A percentile compares a stretch with the other conserved stretches of the same genome.
These are phyloP conservation scores for Eustoma russellianum DNA, from an alignment of 257 asterid species.

Conservation along the genomic window DNA sequence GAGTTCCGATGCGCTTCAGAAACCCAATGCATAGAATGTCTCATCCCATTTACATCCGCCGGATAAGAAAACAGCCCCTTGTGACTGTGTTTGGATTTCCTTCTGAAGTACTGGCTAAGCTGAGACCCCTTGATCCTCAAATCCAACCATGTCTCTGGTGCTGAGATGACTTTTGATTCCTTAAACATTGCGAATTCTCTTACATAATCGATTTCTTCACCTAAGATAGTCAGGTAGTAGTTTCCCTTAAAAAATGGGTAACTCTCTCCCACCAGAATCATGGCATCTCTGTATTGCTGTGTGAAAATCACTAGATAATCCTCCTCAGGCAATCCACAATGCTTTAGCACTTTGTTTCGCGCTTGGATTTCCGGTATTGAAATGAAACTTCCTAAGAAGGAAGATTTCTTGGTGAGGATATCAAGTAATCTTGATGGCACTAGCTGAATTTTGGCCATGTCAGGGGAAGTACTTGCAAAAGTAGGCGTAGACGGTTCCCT, in stretches of 20 bases:
- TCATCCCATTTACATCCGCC: conserved; percentile 28
- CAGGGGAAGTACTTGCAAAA: conserved; percentile 37
- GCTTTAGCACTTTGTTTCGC: conserved; percentile 44
- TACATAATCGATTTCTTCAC: conserved; percentile 38
- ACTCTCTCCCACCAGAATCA: conserved; percentile 67
- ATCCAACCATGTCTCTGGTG: conserved; percentile 70
- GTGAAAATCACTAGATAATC: conserved; percentile 52
- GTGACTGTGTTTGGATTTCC: conserved; percentile 54
- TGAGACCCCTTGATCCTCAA: conserved; percentile 86
- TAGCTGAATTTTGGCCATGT: conserved; percentile 36
- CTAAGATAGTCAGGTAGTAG: conserved; percentile 47
- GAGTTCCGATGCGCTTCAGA: conserved; percentile 71
- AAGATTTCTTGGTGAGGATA: conserved; percentile 37
- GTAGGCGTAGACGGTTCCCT: conserved; percentile 27
- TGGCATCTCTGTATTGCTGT: conserved; percentile 36
- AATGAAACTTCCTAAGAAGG: conserved; percentile 45
- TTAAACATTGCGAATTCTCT: conserved; percentile 37
- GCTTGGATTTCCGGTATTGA: conserved; percentile 78
- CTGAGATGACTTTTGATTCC: conserved; percentile 49
- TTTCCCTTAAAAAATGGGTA: conserved; percentile 78
- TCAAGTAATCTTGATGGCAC: conserved; percentile 64
- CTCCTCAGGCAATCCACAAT: conserved; percentile 52
- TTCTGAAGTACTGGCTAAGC: conserved; percentile 59
- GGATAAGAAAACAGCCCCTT: conserved; percentile 71
- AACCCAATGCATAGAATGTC: conserved; percentile 75